Evolutionary conservation across 371 early-diverging fungal genomes (phyloP).

Genomic region (Conidiobolus incongruus): DNA sequence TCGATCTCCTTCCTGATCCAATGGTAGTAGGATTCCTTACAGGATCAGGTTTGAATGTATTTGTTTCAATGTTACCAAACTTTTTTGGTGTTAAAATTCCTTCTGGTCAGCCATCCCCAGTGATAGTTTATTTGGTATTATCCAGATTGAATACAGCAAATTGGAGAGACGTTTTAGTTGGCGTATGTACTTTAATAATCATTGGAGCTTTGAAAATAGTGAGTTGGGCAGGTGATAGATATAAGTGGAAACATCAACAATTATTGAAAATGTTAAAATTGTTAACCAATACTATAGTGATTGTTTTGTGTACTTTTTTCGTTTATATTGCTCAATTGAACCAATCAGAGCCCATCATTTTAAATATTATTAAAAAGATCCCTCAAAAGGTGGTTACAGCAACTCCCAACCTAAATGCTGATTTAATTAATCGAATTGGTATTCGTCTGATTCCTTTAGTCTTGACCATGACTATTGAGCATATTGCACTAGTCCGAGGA

Average conservation of each 20-base stretch:
- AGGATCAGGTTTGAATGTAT: slow-evolving; percentile 47
- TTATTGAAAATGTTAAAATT: too few relatives aligned
- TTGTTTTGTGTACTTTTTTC: slow-evolving; percentile 46
- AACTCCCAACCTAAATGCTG: slow-evolving; percentile 30
- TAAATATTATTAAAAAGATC: slow-evolving; percentile 7
- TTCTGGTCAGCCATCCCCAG: slow-evolving; percentile 20
- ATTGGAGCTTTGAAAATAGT: too few relatives aligned
- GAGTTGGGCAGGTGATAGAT: too few relatives aligned
- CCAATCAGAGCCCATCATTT: neutral
- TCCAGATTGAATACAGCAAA: too few relatives aligned
- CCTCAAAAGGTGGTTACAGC: slow-evolving; percentile 13
- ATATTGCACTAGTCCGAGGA: slow-evolving; percentile 18
- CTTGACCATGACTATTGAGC: slow-evolving; percentile 16
- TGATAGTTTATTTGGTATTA: slow-evolving; percentile 23
- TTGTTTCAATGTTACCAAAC: slow-evolving; percentile 36
- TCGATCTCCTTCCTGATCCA: slow-evolving; percentile 61
- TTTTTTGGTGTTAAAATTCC: slow-evolving; percentile 51
- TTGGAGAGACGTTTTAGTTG: too few relatives aligned
- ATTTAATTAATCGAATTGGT: slow-evolving; percentile 39
- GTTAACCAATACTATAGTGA: slow-evolving; percentile 16
- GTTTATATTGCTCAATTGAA: slow-evolving; percentile 43
- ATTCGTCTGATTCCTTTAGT: slow-evolving; percentile 23
- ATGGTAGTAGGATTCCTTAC: slow-evolving; percentile 47
- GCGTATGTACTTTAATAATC: too few relatives aligned
- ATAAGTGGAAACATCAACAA: too few relatives aligned